Base-by-base conservation (phyloP, 371 early-diverging fungal species). In the Mortierella sp. region DNA sequence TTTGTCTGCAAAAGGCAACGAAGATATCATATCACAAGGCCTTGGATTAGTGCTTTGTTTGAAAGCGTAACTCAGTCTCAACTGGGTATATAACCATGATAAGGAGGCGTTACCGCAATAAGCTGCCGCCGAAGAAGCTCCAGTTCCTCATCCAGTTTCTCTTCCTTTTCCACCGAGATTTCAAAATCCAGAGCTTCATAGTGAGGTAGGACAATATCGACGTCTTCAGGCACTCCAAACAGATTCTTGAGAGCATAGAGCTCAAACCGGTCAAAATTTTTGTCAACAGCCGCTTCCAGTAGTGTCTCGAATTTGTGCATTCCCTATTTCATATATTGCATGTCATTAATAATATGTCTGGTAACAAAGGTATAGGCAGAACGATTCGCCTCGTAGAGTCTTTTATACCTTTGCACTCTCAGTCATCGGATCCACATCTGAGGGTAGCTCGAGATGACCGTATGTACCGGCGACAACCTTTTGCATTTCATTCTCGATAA, bases 261-360 rank as follows among this genome's bases (percentile, higher is more conserved):
- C 65, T 93, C 92, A 60, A 90, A 91, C 30, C 86, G 83, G 70
- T 92, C 93, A 82, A 92, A 92, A 59, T 86, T 83, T 60, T 86
- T 87, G 66, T 92, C 93, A 46, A 92, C 86, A 6, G 86, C 80
- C n/a, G 85, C 75, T 61, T 92, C 92, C 12, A 93, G 78, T 28
- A 92, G 72, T 24, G 93, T 93, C 69, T 89, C 90, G 1, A 89
- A 72, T 55, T 83, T 80, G 59, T 86, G 80, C 62, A 88, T 86
- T 7, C 86, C 84, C 87, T 88, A 47, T 56, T n/a, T n/a, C n/a
- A n/a, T n/a, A n/a, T n/a, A n/a, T n/a, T n/a, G n/a, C n/a, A n/a
- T n/a, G n/a, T n/a, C n/a, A n/a, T n/a, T n/a, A n/a, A n/a, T n/a
- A n/a, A n/a, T n/a, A n/a, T n/a, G n/a, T n/a, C n/a, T n/a, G n/a